Conservation (phyloP, 1,284 basidiomycete species). For the Termitomyces sp. region DNA sequence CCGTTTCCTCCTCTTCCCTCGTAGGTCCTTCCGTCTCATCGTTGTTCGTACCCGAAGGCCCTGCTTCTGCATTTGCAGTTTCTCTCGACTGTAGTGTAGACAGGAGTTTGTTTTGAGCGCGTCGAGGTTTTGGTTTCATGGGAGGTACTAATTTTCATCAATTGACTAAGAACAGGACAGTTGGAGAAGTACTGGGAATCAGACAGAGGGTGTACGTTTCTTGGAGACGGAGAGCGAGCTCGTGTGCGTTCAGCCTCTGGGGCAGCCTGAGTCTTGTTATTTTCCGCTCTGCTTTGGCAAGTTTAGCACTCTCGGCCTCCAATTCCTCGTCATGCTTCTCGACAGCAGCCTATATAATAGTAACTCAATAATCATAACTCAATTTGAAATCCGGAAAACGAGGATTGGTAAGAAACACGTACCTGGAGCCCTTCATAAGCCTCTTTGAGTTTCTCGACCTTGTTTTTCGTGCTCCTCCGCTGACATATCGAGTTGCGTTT, state of each 20-base stretch:
- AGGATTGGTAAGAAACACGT: conserved; percentile 5
- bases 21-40: not conserved
- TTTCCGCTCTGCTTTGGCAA: conserved; percentile 34
- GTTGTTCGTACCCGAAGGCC: conserved; percentile 6
- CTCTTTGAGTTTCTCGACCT: conserved; percentile 40
- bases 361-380: not conserved
- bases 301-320: conserved; percentile 24
- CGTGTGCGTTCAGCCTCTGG: conserved; percentile 33
- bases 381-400: not conserved
- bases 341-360: conserved; percentile 22
- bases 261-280: conserved; percentile 34
- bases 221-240: conserved; percentile 17
- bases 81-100: not conserved
- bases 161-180: not conserved
- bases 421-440: conserved; percentile 42
- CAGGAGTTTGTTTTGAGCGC: conserved; percentile 1
- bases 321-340: conserved; percentile 26
- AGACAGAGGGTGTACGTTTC: conserved; percentile 1
- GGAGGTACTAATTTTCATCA: conserved; percentile 5
- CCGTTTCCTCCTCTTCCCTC: conserved; percentile 12
- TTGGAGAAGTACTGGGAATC: not conserved
- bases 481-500: conserved; percentile 37
- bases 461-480: conserved; percentile 28
- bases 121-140: conserved; percentile 7
- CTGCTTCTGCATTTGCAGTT: conserved; percentile 9